Base-by-base conservation (phyloP, 768 basidiomycete genomes). In the Jaapia argillacea region DNA sequence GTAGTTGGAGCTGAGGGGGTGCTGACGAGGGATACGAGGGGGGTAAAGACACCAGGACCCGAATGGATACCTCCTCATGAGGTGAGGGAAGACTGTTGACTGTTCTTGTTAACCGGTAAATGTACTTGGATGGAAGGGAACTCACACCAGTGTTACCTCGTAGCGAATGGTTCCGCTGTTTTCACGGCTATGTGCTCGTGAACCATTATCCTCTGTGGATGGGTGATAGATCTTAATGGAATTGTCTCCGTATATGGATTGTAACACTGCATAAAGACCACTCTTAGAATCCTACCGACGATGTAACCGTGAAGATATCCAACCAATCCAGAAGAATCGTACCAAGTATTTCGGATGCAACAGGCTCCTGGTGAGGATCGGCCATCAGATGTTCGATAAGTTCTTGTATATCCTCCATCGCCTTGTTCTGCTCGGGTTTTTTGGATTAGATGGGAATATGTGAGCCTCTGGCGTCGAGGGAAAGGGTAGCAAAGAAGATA, bases 1-100 rank as follows among this genome's bases (percentile, higher is more conserved):
- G 73, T 0, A 91, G 76, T 54, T 91, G 90, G 1, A 92, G 68
- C 53, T 89, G 86, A 1, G 90, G 89, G 2, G 87, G 76, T 0
- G 77, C 70, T 2, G 69, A 61, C 1, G 70, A 57, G 0, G 90
- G 90, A 56, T 93, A 93, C 23, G 56, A 60, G 24, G 56, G 55
- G 14, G 68, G 66, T 5, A 73, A 57, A 12, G 72, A 68, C 18
- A 72, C 66, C 18, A 72, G 60, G 16, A 73, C 45, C 24, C 59
- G 60, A 21, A 64, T 44, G 20, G 54, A 36, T 27, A 58, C 45
- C 14, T 58, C 54, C n/a, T 63, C 61, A 37, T 57, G 56, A 5
- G 77, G 72, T 3, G 82, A 59, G 7, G 79, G 79, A 27, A 85
- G 51, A 24, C 65, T 66, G 36, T 25, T 26, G 14, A 28, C 36